phyloP scores from a whole-genome alignment of 441 rosid genomes.

The Omphalea diandra region DNA sequence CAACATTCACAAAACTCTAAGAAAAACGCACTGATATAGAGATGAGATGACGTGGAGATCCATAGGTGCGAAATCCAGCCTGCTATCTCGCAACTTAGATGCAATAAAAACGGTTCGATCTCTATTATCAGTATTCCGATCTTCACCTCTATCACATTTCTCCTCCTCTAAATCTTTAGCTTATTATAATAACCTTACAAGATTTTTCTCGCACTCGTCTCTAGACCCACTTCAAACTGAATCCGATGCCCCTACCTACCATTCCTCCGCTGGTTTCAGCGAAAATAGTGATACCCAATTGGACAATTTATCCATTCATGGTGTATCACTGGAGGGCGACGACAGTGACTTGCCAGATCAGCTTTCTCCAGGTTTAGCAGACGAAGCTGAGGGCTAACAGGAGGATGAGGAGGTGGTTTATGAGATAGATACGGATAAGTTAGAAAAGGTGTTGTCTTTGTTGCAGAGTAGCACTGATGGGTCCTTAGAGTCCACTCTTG shows the following conservation, averaged over 20 bases:
- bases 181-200: conserved; percentile 24
- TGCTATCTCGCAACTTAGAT: conserved; percentile 29
- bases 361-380: neutral
- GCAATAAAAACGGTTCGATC: conserved; percentile 19
- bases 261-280: too few species aligned
- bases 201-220: conserved; percentile 39
- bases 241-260: conserved; percentile 18
- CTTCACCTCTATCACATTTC: conserved; percentile 24
- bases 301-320: conserved; percentile 5
- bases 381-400: neutral
- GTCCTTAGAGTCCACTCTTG: conserved; percentile 59
- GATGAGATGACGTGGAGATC: conserved; percentile 67
- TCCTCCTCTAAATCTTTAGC: conserved; percentile 26
- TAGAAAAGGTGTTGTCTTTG: conserved; percentile 56
- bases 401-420: conserved; percentile 22
- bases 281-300: neutral
- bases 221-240: conserved; percentile 26
- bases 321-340: too few species aligned
- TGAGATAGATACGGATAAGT: conserved; percentile 50
- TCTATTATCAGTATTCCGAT: neutral
- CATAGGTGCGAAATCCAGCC: conserved; percentile 35
- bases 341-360: neutral
- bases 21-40: neutral
- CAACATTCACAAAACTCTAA: too few species aligned
- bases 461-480: conserved; percentile 62